Base-by-base conservation (phyloP, 257 asterid species). In the Solanum virginianum region DNA sequence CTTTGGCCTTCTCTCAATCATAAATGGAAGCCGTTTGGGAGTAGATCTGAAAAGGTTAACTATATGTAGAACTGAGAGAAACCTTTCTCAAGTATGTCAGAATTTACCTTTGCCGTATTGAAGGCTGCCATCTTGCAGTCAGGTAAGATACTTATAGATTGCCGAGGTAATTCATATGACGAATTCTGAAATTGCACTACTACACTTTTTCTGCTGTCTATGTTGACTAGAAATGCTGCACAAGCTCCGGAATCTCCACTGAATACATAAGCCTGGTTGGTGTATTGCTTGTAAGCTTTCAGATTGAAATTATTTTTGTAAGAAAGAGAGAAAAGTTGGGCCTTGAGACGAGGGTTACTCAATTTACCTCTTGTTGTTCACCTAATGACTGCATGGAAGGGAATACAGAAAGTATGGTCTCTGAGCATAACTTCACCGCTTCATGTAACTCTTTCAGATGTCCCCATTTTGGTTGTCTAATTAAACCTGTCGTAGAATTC, bases 91-190 rank as follows among this genome's bases (percentile, higher is more conserved):
- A 17, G 81, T 51, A 51, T 17, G 49, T 80, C 59, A 81, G 47
- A 62, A 83, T 92, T 80, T 91, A 85, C 99, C 95, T 92, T 88
- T 24, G 97, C 98, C 15, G 99, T 96, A 90, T 96, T 94, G 85
- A 93, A 96, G 14, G 89, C 93, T 49, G 88, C 98, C 5, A 60
- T 89, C 81, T 81, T 89, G 93, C 99, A 94, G 79, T 96, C 97
- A 0, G 98, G 98, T 86, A 96, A 87, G 87, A 96, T 93, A 93
- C 98, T 93, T 85, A 96, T 94, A 69, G 99, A 96, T 66, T 84
- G 86, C 15, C 80, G 94, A 83, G 95, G 97, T 74, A 96, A 90
- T 53, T 85, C 81, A 53, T 89, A 93, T 4, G 91, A 80, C 13
- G 74, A 86, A 63, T 93, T 89, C 59, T 72, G 89, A 84, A 96